A percentile compares a stretch with the other conserved stretches of the same genome.
Evolutionary conservation across 805 yeast species (phyloP).

Genomic region (Nakazawaea ambrosiae): DNA sequence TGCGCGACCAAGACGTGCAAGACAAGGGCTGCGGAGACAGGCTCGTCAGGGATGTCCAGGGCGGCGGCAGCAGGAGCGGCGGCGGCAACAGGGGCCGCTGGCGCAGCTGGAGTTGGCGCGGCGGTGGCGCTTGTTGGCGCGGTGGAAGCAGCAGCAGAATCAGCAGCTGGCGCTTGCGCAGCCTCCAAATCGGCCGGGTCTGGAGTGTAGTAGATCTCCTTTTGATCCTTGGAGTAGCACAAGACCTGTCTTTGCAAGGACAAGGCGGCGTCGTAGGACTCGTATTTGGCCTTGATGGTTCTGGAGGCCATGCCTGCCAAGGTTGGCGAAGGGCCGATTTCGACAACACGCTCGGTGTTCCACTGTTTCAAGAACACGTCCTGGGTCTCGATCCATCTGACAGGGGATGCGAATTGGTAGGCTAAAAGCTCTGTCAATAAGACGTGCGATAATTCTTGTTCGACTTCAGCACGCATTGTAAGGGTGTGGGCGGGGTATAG

Average conservation of each 20-base stretch:
- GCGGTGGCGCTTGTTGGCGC: slow-evolving; percentile 50
- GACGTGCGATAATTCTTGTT: slow-evolving; percentile 95
- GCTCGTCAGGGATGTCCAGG: slow-evolving; percentile 81
- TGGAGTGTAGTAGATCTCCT: slow-evolving; percentile 91
- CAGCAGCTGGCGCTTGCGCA: slow-evolving; percentile 23
- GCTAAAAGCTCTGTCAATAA: slow-evolving; percentile 93
- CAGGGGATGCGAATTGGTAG: slow-evolving; percentile 98
- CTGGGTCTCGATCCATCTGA: slow-evolving; percentile 99
- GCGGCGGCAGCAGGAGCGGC: slow-evolving; percentile 76
- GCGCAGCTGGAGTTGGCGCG: slow-evolving; percentile 48
- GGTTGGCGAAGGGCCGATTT: slow-evolving; percentile 98
- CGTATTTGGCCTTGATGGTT: slow-evolving; percentile 92
- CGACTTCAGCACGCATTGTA: slow-evolving; percentile 84
- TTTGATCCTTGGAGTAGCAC: slow-evolving; percentile 92
- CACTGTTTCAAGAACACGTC: slow-evolving; percentile 91
- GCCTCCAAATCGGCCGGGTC: slow-evolving; percentile 56
- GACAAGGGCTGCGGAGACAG: slow-evolving; percentile 76
- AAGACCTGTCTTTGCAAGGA: slow-evolving; percentile 90
- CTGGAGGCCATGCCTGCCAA: slow-evolving; percentile 98
- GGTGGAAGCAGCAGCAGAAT: slow-evolving; percentile 22
- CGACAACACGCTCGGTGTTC: slow-evolving; percentile 96
- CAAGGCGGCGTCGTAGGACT: slow-evolving; percentile 95
- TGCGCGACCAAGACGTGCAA: slow-evolving; percentile 91
- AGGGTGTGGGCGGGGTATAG: background rate
- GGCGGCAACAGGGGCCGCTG: slow-evolving; percentile 51